Conservation (phyloP, 495 filamentous ascomycete genomes). For the Astrothelium macrocarpum region DNA sequence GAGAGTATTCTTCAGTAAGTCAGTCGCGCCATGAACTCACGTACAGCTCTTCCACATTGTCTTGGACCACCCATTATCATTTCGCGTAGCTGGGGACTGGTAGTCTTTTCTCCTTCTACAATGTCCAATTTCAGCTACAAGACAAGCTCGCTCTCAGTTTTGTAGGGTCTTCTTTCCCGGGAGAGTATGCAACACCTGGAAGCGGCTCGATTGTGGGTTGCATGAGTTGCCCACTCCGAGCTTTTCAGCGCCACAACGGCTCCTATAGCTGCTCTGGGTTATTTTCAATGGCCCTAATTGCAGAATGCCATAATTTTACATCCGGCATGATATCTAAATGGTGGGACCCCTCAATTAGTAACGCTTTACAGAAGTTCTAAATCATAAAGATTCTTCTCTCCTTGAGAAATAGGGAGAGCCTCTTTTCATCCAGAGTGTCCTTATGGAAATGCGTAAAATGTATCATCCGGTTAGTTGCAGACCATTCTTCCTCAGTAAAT, state of each 20-base stretch:
- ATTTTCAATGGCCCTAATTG: not conserved
- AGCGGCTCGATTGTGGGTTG: conserved; percentile 55
- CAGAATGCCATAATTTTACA: conserved; percentile 25
- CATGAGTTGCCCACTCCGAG: conserved; percentile 80
- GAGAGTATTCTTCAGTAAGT: conserved; percentile 44
- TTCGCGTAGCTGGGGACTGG: conserved; percentile 42
- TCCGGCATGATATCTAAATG: conserved; percentile 56
- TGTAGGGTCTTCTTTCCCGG: conserved; percentile 42
- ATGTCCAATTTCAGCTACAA: conserved; percentile 61
- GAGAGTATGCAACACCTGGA: conserved; percentile 50
- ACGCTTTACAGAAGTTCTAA: conserved; percentile 85
- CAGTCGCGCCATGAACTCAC: conserved; percentile 66
- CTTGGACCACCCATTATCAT: conserved; percentile 63
- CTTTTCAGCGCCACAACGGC: conserved; percentile 72
- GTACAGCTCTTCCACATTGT: conserved; percentile 77
- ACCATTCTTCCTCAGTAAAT: conserved; percentile 67
- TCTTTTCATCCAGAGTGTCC: conserved; percentile 76
- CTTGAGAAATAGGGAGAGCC: conserved; percentile 66
- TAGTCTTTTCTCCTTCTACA: conserved; percentile 45
- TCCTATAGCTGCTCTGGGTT: conserved; percentile 44
- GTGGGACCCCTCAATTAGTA: conserved; percentile 68
- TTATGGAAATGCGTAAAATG: conserved; percentile 82
- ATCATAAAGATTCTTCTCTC: conserved; percentile 76
- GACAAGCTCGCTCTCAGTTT: conserved; percentile 65
- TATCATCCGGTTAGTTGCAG: conserved; percentile 74